Evolutionary conservation across 306 rosid species (phyloP), one percentile per base, ranked within the genome.

Genomic region (Cicer judaicum): DNA sequence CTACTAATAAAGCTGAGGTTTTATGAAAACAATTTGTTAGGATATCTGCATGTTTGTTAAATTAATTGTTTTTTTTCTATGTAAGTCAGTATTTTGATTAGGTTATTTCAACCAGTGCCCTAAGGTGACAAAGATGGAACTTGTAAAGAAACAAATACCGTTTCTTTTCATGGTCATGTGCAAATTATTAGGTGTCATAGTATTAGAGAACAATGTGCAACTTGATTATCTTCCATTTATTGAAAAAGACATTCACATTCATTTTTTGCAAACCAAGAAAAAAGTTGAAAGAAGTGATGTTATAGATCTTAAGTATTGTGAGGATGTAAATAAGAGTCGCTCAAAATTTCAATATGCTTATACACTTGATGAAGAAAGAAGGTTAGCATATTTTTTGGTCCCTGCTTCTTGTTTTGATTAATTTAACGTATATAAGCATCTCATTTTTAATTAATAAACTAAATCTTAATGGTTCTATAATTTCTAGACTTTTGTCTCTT

Each of bases 351-450:
- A 39, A 7, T 62, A n/a, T n/a, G 21, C 24, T 2, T 62, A 62
- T 39, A 62, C 21, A 62, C 19, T n/a, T 2, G 47, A 62, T 7
- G 24, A 62, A 62, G 68, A 62, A 62, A 62, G 48, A 39, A 62
- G 48, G 48, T 62, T 38, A 62, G 13, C 68, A 62, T 62, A 38
- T 61, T 7, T 62, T 62, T 62, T 50, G 39, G 47, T 57, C 64
- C 40, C 40, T 10, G 38, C 64, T 57, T 9, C 7, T 56, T 57
- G 64, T 57, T 21, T 57, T 24, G 41, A 57, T 55, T 7, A 18
- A 3, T 4, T 2, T 19, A 11, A 9, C 9, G 9, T 29, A 29
- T 3, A 29, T 29, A 29, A 3, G 34, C 5, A 3, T 29, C 34
- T 29, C 34, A 29, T 29, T 29, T 29, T 29, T 29, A 29, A 29